phyloP scores from a whole-genome alignment of 2,329 filamentous ascomycete species.

The Trichophyton equinum region DNA sequence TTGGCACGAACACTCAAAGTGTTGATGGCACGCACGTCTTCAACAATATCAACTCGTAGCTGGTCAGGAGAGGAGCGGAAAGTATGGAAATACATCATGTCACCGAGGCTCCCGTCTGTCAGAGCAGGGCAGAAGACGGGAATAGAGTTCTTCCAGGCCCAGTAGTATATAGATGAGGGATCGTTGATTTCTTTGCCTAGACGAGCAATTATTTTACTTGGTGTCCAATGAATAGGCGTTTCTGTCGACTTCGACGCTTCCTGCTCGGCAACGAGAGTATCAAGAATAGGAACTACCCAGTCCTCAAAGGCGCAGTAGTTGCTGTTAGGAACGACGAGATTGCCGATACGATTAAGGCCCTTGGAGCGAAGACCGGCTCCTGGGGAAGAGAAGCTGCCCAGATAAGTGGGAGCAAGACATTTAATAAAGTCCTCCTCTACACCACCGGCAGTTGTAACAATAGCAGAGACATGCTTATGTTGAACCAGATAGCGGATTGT shows the following conservation, averaged over 20 bases:
- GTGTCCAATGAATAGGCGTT: conserved; percentile 72
- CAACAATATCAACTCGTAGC: conserved; percentile 78
- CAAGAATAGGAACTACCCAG: conserved; percentile 92
- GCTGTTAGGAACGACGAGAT: conserved; percentile 86
- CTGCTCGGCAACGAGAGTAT: conserved; percentile 86
- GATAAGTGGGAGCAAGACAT: conserved; percentile 86
- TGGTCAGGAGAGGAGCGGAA: conserved; percentile 76
- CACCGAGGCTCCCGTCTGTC: conserved; percentile 86
- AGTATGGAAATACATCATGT: conserved; percentile 98
- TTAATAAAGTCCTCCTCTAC: conserved; percentile 98
- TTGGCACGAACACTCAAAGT: conserved; percentile 79
- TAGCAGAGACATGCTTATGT: conserved; percentile 80
- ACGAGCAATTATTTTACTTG: conserved; percentile 78
- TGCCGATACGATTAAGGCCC: conserved; percentile 91
- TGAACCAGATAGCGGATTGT: conserved; percentile 85
- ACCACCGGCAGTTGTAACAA: conserved; percentile 90
- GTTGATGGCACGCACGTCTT: conserved; percentile 88
- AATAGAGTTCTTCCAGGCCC: conserved; percentile 94
- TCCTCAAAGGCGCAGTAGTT: conserved; percentile 98
- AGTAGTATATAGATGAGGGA: conserved; percentile 85
- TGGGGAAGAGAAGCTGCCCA: conserved; percentile 67
- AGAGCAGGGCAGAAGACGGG: conserved; percentile 93
- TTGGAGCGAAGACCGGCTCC: conserved; percentile 68
- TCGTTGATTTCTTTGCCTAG: conserved; percentile 91
- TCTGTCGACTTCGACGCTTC: conserved; percentile 53